Evolutionary conservation across 2,329 filamentous ascomycete genomes (phyloP).

Genomic region (Ceratocystis alfenasii): DNA sequence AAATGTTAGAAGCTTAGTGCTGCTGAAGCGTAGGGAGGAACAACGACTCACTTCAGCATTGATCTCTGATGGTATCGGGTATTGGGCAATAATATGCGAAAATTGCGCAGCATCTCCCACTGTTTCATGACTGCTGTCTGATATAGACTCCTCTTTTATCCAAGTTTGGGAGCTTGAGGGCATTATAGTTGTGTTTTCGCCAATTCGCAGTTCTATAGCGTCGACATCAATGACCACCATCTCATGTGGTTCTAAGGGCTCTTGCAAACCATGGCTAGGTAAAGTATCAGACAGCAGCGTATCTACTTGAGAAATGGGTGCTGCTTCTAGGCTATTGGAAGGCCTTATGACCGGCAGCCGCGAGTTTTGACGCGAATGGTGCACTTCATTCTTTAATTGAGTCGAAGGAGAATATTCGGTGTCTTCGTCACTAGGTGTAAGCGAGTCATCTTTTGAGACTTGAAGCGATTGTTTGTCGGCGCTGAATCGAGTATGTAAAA

Average conservation of each 20-base stretch:
- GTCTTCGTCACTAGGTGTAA: neutral
- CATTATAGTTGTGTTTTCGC: neutral
- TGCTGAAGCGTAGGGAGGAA: neutral
- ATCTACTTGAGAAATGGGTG: neutral
- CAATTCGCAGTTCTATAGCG: neutral
- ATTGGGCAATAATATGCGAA: neutral
- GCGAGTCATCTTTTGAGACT: neutral
- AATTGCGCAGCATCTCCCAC: neutral
- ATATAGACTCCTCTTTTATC: neutral
- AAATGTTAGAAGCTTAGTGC: neutral
- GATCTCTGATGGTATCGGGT: neutral
- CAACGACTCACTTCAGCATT: neutral
- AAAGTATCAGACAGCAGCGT: neutral
- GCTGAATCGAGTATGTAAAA: neutral
- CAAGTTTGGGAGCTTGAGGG: neutral
- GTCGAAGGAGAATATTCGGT: neutral
- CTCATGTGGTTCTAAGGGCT: neutral
- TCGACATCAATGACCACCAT: slow-evolving; percentile 1
- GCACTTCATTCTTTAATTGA: neutral
- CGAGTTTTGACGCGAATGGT: neutral
- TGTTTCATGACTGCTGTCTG: neutral
- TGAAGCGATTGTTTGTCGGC: neutral
- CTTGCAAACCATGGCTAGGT: neutral
- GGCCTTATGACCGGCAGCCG: no score
- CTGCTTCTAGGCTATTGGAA: neutral